A percentile compares a stretch with the other conserved stretches of the same genome.
phyloP scores from a whole-genome alignment of 78 protist genomes.

The Dictyostelium brefeldianum region DNA sequence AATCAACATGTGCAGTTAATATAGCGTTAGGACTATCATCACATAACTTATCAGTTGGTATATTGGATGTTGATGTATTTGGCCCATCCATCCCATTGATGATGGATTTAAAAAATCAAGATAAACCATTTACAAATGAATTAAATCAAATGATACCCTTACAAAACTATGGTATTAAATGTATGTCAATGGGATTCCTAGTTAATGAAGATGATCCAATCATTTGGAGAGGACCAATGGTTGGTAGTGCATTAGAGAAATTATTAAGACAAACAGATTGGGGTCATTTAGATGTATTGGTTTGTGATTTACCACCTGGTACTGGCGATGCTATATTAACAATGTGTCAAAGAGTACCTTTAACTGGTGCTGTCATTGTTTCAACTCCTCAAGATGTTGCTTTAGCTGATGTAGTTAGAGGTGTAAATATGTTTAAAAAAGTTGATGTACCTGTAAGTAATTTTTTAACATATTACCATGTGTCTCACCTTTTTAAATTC shows the following conservation, averaged over 20 bases:
- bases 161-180: constrained; percentile 87
- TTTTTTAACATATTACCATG: neutral
- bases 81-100: constrained; percentile 95
- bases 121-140: constrained; percentile 47
- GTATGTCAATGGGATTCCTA: constrained; percentile 94
- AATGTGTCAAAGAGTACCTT: constrained; percentile 91
- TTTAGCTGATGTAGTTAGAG: constrained; percentile 79
- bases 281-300: constrained; percentile 95
- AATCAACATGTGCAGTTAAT: constrained; percentile 91
- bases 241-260: constrained; percentile 86
- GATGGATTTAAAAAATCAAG: constrained; percentile 80
- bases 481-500: too few species aligned
- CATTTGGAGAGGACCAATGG: constrained; percentile 96
- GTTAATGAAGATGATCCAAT: constrained; percentile 86
- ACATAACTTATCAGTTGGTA: constrained; percentile 80
- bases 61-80: constrained; percentile 95
- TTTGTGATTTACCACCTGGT: constrained; percentile 99
- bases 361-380: constrained; percentile 96
- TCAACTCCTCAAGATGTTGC: constrained; percentile 96
- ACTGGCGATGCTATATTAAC: constrained; percentile 98
- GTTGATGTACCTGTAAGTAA: constrained; percentile 93
- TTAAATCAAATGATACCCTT: constrained; percentile 78
- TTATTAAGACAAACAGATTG: constrained; percentile 87
- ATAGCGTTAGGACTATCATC: constrained; percentile 81
- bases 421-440: constrained; percentile 93